Evolutionary conservation across 305 asterid genomes (phyloP), one percentile per base, ranked within the genome.

Genomic region (Striga hermonthica): DNA sequence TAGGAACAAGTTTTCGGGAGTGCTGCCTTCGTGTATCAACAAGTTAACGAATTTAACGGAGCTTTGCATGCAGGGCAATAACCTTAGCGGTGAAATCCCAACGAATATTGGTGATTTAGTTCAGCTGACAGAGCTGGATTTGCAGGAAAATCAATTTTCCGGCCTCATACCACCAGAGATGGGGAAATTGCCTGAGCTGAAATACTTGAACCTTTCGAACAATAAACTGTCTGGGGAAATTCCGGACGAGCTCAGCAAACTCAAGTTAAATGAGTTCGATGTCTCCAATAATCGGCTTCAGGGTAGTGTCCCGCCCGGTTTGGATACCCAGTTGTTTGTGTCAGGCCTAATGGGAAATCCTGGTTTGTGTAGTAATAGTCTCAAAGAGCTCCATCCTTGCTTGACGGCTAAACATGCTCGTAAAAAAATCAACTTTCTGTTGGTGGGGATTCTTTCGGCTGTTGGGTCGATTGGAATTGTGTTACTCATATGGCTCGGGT

Each of bases 211-310:
- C 76, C 86, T 90, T 7, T 79, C 97, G 0, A 58, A 76, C 34
- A 90, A 90, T 71, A 78, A 63, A 22, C 69, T 90, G 8, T 75
- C 83, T 1, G 97, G 95, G 4, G 76, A 70, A 63, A 84, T 90
- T 62, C 97, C 97, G 0, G 50, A 4, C 15, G 79, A 70, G 65
- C 70, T 90, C 63, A 65, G 84, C 35, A 82, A 85, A 39, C 80
- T 87, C 54, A 87, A 82, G 79, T 81, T 90, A 66, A 84, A 78
- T 72, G 81, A 64, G 71, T 86, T 91, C 65, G 79, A 88, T 60
- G 71, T 88, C 31, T 88, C 97, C 0, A 75, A 84, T 71, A 91
- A 91, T 67, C 83, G 71, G 83, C 93, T 91, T 65, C 79, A 76
- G 8, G 97, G 97, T 15, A 66, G 60, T 75, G 82, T 91, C 13